Conservation (phyloP, 208 protist species). For the Wallacemonas rigidus region DNA sequence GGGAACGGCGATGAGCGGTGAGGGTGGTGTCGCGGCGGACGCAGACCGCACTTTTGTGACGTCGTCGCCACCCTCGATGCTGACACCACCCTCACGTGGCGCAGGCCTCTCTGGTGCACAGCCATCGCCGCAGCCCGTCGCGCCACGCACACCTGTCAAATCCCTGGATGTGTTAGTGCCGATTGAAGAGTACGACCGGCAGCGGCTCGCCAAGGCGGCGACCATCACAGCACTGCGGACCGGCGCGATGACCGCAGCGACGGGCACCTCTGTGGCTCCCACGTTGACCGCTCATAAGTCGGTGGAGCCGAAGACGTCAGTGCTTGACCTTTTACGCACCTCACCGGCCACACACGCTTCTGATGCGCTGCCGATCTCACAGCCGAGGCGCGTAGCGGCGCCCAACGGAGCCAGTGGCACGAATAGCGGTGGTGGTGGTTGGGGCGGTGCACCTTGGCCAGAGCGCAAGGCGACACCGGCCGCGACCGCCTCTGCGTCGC, state of each 20-base stretch:
- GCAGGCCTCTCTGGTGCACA: not conserved
- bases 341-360: conserved; percentile 2
- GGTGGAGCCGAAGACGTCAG: not conserved
- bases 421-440: too few species aligned
- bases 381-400: not conserved
- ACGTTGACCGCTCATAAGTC: not conserved
- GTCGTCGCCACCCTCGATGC: not conserved
- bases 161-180: not conserved
- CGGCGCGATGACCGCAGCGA: not conserved
- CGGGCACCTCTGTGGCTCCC: not conserved
- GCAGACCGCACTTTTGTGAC: not conserved
- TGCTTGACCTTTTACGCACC: conserved; percentile 6
- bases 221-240: not conserved
- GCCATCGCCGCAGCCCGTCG: not conserved
- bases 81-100: not conserved
- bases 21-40: not conserved
- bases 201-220: conserved; percentile 4
- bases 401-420: not conserved
- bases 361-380: not conserved
- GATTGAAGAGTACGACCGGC: not conserved
- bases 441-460: too few species aligned
- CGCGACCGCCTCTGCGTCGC: too few species aligned
- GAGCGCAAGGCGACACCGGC: not conserved
- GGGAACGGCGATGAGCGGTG: not conserved
- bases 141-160: not conserved